Percentiles rank a stretch among this genome's conserved stretches.
phyloP scores from a whole-genome alignment of 2,329 filamentous ascomycete species.

The Cercospora sojina region DNA sequence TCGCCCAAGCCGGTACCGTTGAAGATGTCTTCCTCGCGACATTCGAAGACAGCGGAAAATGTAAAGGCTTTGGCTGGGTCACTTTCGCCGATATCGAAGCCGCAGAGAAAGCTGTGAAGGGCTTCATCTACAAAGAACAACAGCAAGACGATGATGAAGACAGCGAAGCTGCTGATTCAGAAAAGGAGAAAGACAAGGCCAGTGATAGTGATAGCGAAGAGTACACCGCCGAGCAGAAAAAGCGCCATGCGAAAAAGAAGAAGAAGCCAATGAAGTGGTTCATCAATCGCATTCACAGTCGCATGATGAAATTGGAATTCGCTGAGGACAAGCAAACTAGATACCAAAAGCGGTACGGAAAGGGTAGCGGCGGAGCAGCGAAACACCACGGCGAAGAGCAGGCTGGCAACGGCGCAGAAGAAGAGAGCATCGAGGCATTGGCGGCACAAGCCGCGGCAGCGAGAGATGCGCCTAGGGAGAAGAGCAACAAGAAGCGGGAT shows the following conservation, averaged over 20 bases:
- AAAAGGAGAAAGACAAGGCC: slow-evolving; percentile 30
- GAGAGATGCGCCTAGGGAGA: slow-evolving; percentile 27
- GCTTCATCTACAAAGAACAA: slow-evolving; percentile 69
- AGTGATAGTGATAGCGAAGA: slow-evolving; percentile 29
- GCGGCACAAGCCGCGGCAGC: slow-evolving; percentile 22
- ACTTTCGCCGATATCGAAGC: slow-evolving; percentile 78
- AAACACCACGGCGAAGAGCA: slow-evolving; percentile 9
- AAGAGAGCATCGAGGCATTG: slow-evolving; percentile 23
- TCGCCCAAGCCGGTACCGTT: slow-evolving; percentile 79
- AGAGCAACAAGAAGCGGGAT: slow-evolving; percentile 29
- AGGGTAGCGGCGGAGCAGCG: slow-evolving; percentile 45
- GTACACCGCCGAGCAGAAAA: slow-evolving; percentile 41
- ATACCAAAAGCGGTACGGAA: slow-evolving; percentile 93
- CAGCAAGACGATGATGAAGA: slow-evolving; percentile 51
- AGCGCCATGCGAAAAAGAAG: slow-evolving; percentile 37
- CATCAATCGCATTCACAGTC: slow-evolving; percentile 78
- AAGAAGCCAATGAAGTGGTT: slow-evolving; percentile 65
- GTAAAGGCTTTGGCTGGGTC: slow-evolving; percentile 96
- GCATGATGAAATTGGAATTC: slow-evolving; percentile 82
- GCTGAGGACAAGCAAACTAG: slow-evolving; percentile 85
- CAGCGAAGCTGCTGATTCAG: slow-evolving; percentile 54
- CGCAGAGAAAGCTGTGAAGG: slow-evolving; percentile 74
- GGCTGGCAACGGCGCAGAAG: slow-evolving; percentile 51
- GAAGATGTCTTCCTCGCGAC: slow-evolving; percentile 85
- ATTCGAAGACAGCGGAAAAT: slow-evolving; percentile 95